Evolutionary conservation across 495 filamentous ascomycete species (phyloP).

Genomic region (Lasiosphaeriaceae sp.): DNA sequence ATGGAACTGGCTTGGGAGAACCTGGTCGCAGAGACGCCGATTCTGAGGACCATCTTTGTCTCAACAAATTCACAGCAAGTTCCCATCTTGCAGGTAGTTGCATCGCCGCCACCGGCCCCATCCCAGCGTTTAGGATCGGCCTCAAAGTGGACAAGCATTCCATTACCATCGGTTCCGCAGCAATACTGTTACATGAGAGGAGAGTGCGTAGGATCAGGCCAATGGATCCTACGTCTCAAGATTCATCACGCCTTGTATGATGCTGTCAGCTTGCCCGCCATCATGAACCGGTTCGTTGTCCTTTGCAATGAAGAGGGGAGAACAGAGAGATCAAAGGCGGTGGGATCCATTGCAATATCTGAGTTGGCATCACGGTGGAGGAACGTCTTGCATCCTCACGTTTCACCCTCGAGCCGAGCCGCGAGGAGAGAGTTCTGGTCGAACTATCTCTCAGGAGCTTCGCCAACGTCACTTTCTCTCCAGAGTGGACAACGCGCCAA

Average conservation of each 20-base stretch:
- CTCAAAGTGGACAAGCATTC: conserved; percentile 7
- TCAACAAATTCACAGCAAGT: conserved; percentile 36
- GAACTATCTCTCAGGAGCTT: conserved; percentile 39
- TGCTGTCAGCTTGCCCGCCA: conserved; percentile 58
- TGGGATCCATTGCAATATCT: background rate
- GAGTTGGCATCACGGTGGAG: too few species aligned
- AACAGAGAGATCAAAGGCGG: background rate
- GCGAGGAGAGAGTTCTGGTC: conserved; percentile 50
- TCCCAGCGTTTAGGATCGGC: background rate
- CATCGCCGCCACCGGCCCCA: background rate
- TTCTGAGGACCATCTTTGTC: conserved; percentile 62
- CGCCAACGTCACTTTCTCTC: background rate
- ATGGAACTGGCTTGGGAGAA: conserved; percentile 52
- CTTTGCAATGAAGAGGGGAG: conserved; percentile 6
- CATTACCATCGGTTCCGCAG: background rate
- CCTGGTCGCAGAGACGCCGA: conserved; percentile 48
- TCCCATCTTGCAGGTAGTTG: conserved; percentile 51
- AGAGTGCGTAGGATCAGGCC: conserved; percentile 1
- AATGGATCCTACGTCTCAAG: conserved; percentile 36
- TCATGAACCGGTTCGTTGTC: conserved; percentile 34
- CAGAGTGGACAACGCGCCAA: background rate
- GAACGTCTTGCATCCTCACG: conserved; percentile 9
- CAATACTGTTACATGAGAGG: conserved; percentile 13
- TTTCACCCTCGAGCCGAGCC: conserved; percentile 3
- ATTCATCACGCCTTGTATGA: conserved; percentile 81